Evolutionary conservation across 2,329 filamentous ascomycete species (phyloP).

Genomic region (Fulvia fulva): DNA sequence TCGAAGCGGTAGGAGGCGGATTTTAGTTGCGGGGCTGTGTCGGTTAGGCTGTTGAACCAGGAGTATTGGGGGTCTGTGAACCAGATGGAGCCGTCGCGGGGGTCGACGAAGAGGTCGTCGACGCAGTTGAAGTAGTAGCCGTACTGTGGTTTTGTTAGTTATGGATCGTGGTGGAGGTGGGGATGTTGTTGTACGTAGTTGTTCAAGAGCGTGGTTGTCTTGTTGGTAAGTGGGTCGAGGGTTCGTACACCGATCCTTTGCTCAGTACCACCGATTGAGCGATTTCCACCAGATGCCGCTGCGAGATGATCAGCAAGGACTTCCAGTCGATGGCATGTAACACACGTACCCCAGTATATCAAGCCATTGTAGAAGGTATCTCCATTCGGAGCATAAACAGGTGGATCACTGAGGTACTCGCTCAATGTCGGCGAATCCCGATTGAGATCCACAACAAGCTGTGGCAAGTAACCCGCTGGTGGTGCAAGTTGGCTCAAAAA

Average conservation of each 20-base stretch:
- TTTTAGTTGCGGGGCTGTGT: constrained; percentile 11
- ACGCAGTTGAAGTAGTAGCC: constrained; percentile 44
- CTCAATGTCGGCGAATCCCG: constrained; percentile 38
- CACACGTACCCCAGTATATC: constrained; percentile 34
- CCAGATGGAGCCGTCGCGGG: constrained; percentile 44
- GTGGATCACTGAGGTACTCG: constrained; percentile 39
- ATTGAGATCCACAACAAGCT: constrained; percentile 38
- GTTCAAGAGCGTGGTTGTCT: constrained; percentile 41
- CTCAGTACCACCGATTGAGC: not conserved
- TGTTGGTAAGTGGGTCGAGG: constrained; percentile 43
- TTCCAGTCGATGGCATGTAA: not conserved
- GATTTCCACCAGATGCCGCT: not conserved
- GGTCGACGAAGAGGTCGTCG: constrained; percentile 43
- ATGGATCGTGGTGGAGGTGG: not conserved
- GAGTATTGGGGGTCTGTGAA: constrained; percentile 43
- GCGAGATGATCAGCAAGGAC: not conserved
- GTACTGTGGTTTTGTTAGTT: constrained; percentile 21
- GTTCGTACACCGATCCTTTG: constrained; percentile 34
- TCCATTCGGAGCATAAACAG: constrained; percentile 43
- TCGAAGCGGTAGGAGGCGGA: constrained; percentile 42
- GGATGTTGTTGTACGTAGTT: constrained; percentile 34
- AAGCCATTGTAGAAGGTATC: constrained; percentile 38
- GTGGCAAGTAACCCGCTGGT: not conserved
- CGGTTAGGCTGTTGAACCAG: constrained; percentile 18
- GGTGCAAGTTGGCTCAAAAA: not conserved